phyloP scores from a whole-genome alignment of 73 alveolate species.

The Paramecium octaurelia region DNA sequence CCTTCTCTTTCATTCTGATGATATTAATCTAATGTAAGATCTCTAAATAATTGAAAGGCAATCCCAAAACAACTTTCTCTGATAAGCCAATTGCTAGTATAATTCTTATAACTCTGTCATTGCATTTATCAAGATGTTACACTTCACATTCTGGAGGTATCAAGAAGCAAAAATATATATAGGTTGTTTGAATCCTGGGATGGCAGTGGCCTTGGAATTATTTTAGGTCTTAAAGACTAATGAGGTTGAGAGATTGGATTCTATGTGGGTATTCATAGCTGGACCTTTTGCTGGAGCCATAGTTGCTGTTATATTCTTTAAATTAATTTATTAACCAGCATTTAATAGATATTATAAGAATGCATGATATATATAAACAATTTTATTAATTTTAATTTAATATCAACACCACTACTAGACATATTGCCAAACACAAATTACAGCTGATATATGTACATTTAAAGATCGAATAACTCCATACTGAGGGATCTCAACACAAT shows the following conservation, averaged over 20 bases:
- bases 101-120: not conserved
- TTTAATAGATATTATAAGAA: conserved; percentile 40
- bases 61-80: not conserved
- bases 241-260: not conserved
- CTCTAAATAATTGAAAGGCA: not conserved
- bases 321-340: not conserved
- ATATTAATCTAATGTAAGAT: conserved; percentile 2
- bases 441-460: conserved; percentile 92
- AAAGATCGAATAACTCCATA: conserved; percentile 84
- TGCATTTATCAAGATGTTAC: conserved; percentile 38
- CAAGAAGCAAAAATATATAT: not conserved
- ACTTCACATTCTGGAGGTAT: conserved; percentile 48
- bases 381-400: not conserved
- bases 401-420: conserved; percentile 31
- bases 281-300: conserved; percentile 51
- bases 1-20: not conserved
- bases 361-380: not conserved
- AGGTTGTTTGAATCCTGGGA: conserved; percentile 48
- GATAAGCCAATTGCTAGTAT: conserved; percentile 17
- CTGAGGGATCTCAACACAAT: conserved; percentile 90
- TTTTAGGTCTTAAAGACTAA: not conserved
- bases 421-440: conserved; percentile 91
- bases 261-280: conserved; percentile 38
- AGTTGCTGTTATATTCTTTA: conserved; percentile 21
- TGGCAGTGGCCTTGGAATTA: conserved; percentile 41